Base-by-base conservation (phyloP, 139 green algal genomes). In the Chlamydomonas asymmetrica region DNA sequence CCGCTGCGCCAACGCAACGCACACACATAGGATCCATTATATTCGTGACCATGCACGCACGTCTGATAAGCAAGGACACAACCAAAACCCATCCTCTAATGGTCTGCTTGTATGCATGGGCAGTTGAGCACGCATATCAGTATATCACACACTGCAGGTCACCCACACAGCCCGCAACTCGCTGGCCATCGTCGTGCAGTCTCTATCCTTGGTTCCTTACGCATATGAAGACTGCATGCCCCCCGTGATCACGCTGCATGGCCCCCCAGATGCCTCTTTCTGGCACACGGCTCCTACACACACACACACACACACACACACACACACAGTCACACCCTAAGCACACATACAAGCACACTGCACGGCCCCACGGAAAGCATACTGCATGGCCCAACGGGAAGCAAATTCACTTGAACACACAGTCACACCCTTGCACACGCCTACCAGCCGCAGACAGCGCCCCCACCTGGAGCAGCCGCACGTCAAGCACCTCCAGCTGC, bases 401-500 rank as follows among this genome's bases (percentile, higher is more conserved):
- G 13, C 13, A 25, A 52, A 52, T 13, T 13, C 45, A 52, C 13
- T 16, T 52, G 13, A 52, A 52, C 13, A 52, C 45, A 52, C 45
- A 52, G n/a, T n/a, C n/a, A n/a, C n/a, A n/a, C n/a, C 45, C 13
- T 52, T 52, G 45, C 45, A 52, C 65, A 32, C 1, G 8, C 41
- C n/a, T 40, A 31, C 27, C 54, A 25, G 31, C 64, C n/a, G 43
- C 56, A 48, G 41, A 56, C 43, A 43, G 39, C 38, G 45, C 4
- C 25, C 66, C 22, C 50, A 79, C 75, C 80, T 70, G 75, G 34
- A 88, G 76, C 66, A 83, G 66, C 38, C 68, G 61, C 50, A 88
- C 75, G 59, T 29, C 73, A n/a, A 39, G 20, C 7, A 79, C 56
- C 23, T n/a, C 35, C 73, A 81, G 69, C 38, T 59, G 34, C 37